phyloP scores from a whole-genome alignment of 78 protist species.

The Speleostelium caveatum region DNA sequence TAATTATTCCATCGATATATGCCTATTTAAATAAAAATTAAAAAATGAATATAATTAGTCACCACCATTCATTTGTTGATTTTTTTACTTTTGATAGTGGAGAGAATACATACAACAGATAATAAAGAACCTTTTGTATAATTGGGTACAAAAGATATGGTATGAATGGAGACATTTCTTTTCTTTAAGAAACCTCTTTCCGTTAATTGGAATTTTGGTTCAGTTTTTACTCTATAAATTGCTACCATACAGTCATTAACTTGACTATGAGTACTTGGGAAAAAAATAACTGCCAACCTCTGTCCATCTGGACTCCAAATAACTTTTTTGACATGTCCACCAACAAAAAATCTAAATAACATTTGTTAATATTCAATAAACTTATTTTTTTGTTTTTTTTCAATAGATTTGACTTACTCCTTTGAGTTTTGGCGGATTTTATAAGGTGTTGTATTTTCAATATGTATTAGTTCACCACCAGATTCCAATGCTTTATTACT shows the following conservation, averaged over 20 bases:
- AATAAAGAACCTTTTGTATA: constrained; percentile 68
- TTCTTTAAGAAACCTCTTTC: constrained; percentile 67
- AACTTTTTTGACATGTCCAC: constrained; percentile 57
- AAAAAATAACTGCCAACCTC: constrained; percentile 60
- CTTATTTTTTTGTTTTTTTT: neutral
- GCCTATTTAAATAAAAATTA: neutral
- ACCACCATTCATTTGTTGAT: neutral
- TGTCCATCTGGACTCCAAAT: constrained; percentile 50
- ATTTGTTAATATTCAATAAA: neutral
- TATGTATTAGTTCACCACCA: constrained; percentile 35
- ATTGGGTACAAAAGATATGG: constrained; percentile 61
- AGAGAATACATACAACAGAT: constrained; percentile 25
- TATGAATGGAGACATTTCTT: constrained; percentile 13
- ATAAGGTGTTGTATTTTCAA: constrained; percentile 60
- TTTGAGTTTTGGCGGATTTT: neutral
- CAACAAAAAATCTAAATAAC: constrained; percentile 8
- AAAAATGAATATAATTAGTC: neutral
- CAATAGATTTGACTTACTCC: neutral
- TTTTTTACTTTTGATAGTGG: neutral
- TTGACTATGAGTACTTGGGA: constrained; percentile 1
- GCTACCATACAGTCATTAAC: constrained; percentile 34
- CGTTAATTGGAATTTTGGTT: constrained; percentile 20
- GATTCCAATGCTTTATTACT: constrained; percentile 58
- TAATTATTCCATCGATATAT: constrained; percentile 48
- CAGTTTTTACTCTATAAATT: constrained; percentile 42